Evolutionary conservation across 176 grass and related monocot genomes (phyloP).

Genomic region (Carex littledalei): DNA sequence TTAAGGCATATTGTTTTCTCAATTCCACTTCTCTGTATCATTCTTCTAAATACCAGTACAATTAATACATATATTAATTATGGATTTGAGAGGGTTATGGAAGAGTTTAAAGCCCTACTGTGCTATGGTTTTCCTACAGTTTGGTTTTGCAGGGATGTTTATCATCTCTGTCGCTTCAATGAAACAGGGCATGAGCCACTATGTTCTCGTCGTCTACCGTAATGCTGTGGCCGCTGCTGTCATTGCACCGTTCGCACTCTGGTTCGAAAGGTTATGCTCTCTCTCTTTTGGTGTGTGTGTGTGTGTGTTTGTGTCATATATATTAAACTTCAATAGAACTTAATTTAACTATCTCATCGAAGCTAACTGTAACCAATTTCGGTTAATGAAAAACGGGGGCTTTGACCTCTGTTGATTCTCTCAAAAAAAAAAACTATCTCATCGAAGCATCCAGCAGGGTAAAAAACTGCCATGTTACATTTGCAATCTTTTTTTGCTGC

Average conservation of each 20-base stretch:
- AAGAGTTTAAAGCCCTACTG: conserved; percentile 59
- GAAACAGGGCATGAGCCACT: conserved; percentile 88
- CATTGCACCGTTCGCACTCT: conserved; percentile 63
- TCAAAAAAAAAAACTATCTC: no score
- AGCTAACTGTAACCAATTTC: no score
- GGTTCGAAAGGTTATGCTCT: conserved; percentile 50
- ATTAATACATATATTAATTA: neutral
- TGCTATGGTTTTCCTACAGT: conserved; percentile 85
- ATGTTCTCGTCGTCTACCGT: conserved; percentile 87
- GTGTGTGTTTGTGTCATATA: no score
- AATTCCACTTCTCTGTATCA: no score
- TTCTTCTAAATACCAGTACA: no score
- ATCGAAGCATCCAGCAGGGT: no score
- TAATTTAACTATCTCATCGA: no score
- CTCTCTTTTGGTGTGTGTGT: neutral
- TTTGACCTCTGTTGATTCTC: no score
- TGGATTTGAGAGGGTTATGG: conserved; percentile 52
- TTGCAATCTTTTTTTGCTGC: neutral
- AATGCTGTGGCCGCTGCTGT: conserved; percentile 42
- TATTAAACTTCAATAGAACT: neutral
- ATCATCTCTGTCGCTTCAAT: conserved; percentile 65
- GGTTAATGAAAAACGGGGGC: no score
- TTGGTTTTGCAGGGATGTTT: conserved; percentile 64
- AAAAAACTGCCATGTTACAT: neutral
- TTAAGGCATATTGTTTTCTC: no score